Percentiles rank a stretch among this genome's conserved stretches.
phyloP scores from a whole-genome alignment of 106 monocot species.

The Hemerocallis citrina region DNA sequence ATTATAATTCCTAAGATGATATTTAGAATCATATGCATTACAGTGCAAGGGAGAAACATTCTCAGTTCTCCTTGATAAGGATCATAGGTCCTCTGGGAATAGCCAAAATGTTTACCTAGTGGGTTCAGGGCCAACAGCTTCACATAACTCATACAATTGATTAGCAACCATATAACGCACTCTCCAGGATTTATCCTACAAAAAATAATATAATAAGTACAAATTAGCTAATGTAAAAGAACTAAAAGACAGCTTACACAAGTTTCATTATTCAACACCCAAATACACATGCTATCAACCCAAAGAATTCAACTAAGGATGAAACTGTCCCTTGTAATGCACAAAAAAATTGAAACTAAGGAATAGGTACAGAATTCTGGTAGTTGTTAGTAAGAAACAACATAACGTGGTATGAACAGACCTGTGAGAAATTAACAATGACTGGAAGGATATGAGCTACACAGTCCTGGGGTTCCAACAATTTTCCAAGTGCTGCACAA shows the following conservation, averaged over 20 bases:
- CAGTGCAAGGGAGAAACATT: too few relatives aligned
- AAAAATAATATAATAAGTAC: neutral
- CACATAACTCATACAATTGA: conserved; percentile 90
- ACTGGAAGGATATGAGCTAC: conserved; percentile 86
- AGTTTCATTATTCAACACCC: neutral
- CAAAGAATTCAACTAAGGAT: neutral
- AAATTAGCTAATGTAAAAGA: neutral
- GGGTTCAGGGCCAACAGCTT: conserved; percentile 46
- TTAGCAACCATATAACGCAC: conserved; percentile 98
- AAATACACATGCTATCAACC: neutral
- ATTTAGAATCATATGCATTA: too few relatives aligned
- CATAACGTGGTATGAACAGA: neutral
- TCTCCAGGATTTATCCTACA: conserved; percentile 92
- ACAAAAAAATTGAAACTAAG: too few relatives aligned
- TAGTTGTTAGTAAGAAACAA: neutral
- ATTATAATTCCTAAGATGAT: too few relatives aligned
- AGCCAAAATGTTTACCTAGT: too few relatives aligned
- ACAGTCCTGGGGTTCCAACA: conserved; percentile 91
- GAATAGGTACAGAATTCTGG: neutral
- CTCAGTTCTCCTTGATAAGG: too few relatives aligned
- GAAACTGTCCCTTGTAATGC: neutral
- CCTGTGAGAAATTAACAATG: conserved; percentile 90
- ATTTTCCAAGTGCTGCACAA: conserved; percentile 86
- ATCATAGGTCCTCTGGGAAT: too few relatives aligned
- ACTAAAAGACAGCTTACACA: neutral